Percentiles rank a stretch among this genome's conserved stretches.
Conservation (phyloP, 495 filamentous ascomycete species). For the Trichoderma gamsii region DNA sequence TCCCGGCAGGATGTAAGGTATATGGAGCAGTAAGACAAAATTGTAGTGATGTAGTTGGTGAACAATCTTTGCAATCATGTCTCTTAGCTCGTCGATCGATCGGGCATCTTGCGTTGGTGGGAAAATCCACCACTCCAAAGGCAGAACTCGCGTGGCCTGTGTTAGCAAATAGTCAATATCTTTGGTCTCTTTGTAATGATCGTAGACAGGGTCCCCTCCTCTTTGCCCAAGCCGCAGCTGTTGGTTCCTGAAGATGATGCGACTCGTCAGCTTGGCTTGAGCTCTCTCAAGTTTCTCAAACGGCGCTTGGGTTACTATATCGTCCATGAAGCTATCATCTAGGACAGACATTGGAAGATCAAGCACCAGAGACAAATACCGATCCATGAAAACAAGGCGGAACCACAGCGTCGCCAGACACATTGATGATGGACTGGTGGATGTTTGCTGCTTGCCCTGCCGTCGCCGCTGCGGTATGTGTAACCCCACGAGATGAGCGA, state of each 20-base stretch:
- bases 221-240: not conserved
- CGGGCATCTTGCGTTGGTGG: slow-evolving; percentile 18
- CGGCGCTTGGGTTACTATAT: slow-evolving; percentile 15
- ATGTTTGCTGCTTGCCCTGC: not conserved
- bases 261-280: slow-evolving; percentile 6
- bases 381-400: slow-evolving; percentile 13
- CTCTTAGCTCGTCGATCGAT: slow-evolving; percentile 15
- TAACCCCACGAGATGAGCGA: slow-evolving; percentile 3
- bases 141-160: slow-evolving; percentile 21
- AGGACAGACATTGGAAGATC: slow-evolving; percentile 7
- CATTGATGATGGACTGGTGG: not conserved
- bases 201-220: not conserved
- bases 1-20: slow-evolving; percentile 4
- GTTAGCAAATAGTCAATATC: slow-evolving; percentile 23
- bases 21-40: slow-evolving; percentile 10
- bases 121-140: slow-evolving; percentile 24
- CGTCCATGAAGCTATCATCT: slow-evolving; percentile 9
- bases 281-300: slow-evolving; percentile 20
- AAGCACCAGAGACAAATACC: slow-evolving; percentile 5
- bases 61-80: slow-evolving; percentile 21
- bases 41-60: slow-evolving; percentile 24
- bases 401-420: slow-evolving; percentile 14
- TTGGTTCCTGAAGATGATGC: slow-evolving; percentile 6
- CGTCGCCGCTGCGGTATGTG: slow-evolving; percentile 12
- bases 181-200: slow-evolving; percentile 13